Conservation (phyloP, 177 flowering plant genomes). For the Vitis hybrid region DNA sequence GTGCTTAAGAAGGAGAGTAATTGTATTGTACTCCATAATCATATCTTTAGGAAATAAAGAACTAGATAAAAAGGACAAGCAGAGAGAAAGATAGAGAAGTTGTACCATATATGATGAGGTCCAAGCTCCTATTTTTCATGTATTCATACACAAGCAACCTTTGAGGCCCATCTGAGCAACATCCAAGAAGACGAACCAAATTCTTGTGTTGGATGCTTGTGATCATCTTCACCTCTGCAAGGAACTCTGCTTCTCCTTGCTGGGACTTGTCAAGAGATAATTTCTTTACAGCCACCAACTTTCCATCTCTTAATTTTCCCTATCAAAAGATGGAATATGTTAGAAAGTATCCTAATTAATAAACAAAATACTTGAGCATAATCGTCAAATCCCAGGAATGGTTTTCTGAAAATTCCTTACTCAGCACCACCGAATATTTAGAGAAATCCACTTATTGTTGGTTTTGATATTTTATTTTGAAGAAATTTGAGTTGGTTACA, state of each 20-base stretch:
- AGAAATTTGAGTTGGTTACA: no score
- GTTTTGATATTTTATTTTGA: no score
- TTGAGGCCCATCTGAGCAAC: conserved; percentile 71
- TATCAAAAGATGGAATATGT: conserved; percentile 13
- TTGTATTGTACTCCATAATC: no score
- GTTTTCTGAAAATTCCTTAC: no score
- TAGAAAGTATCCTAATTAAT: not conserved
- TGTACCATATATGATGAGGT: conserved; percentile 57
- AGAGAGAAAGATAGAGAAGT: not conserved
- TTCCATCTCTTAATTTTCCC: conserved; percentile 67
- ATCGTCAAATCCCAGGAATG: not conserved
- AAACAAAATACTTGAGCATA: not conserved
- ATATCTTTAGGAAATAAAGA: no score
- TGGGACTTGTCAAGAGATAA: conserved; percentile 56
- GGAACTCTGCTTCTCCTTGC: conserved; percentile 76
- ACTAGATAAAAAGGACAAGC: no score
- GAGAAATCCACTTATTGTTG: no score
- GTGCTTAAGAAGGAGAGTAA: no score
- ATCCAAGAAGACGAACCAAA: conserved; percentile 76
- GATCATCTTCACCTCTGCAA: conserved; percentile 62
- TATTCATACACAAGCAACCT: conserved; percentile 71
- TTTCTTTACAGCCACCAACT: conserved; percentile 57
- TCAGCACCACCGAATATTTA: no score
- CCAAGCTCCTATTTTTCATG: conserved; percentile 74
- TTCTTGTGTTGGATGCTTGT: conserved; percentile 83